Evolutionary conservation across 768 basidiomycete genomes (phyloP).

Genomic region (Inosperma sp.): DNA sequence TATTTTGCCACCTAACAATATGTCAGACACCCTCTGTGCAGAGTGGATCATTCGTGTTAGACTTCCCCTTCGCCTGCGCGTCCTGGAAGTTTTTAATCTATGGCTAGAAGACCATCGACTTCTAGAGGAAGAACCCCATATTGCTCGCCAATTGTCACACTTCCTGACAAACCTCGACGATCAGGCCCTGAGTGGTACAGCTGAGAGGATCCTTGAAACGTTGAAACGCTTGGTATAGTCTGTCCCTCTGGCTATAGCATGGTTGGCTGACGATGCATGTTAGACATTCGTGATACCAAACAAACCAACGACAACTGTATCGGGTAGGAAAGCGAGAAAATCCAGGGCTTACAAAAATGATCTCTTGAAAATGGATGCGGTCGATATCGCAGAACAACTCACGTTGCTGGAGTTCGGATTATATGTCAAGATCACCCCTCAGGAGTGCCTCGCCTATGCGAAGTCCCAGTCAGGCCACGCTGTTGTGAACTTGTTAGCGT

Average conservation of each 20-base stretch:
- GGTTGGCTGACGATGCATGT: too few relatives aligned
- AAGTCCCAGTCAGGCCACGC: slow-evolving; percentile 35
- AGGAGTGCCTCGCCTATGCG: slow-evolving; percentile 69
- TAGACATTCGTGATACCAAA: slow-evolving; percentile 41
- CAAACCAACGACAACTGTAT: slow-evolving; percentile 20
- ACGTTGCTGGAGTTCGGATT: slow-evolving; percentile 67
- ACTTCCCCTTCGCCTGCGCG: slow-evolving; percentile 57
- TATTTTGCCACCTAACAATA: slow-evolving; percentile 45
- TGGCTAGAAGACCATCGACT: slow-evolving; percentile 63
- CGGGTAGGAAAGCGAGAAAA: slow-evolving; percentile 38
- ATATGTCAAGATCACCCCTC: slow-evolving; percentile 64
- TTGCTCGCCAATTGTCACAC: slow-evolving; percentile 51
- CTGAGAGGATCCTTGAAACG: slow-evolving; percentile 46
- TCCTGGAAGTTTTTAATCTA: slow-evolving; percentile 49
- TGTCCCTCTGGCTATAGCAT: too few relatives aligned
- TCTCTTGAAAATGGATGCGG: slow-evolving; percentile 58
- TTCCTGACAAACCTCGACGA: slow-evolving; percentile 47
- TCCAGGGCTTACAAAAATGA: slow-evolving; percentile 54
- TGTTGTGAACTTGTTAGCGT: slow-evolving; percentile 45
- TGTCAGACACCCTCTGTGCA: slow-evolving; percentile 48
- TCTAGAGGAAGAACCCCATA: slow-evolving; percentile 59
- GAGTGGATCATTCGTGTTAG: slow-evolving; percentile 66
- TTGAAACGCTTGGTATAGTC: slow-evolving; percentile 52
- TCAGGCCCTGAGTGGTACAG: slow-evolving; percentile 39
- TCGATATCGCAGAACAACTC: slow-evolving; percentile 75